phyloP scores from a whole-genome alignment of 2,329 filamentous ascomycete genomes.

The Claviceps sp. region DNA sequence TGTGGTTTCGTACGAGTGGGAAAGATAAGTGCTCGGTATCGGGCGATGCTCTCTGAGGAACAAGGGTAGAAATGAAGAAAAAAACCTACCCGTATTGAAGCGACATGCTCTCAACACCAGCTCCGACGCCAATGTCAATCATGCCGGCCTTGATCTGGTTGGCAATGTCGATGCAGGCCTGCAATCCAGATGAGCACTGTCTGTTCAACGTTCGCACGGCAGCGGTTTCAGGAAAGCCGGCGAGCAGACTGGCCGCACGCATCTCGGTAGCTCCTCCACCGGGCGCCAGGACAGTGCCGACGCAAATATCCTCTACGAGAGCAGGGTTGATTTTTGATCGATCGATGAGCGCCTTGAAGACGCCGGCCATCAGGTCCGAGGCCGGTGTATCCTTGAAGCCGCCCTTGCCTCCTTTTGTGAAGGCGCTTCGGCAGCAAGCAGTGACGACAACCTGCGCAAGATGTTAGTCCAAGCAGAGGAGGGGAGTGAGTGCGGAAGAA shows the following conservation, averaged over 20 bases:
- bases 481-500: background rate
- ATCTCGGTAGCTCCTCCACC: slow-evolving; percentile 95
- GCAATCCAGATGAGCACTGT: slow-evolving; percentile 86
- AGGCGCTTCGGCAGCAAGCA: slow-evolving; percentile 76
- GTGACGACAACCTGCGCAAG: slow-evolving; percentile 68
- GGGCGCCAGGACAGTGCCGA: slow-evolving; percentile 81
- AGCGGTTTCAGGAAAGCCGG: slow-evolving; percentile 75
- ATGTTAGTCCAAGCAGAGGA: slow-evolving; percentile 12
- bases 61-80: background rate
- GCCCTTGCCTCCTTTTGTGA: slow-evolving; percentile 88
- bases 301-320: slow-evolving; percentile 82
- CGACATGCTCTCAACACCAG: slow-evolving; percentile 94
- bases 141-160: slow-evolving; percentile 84
- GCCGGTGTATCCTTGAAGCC: slow-evolving; percentile 90
- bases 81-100: slow-evolving; percentile 66
- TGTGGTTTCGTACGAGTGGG: background rate
- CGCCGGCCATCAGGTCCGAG: slow-evolving; percentile 71
- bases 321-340: slow-evolving; percentile 80
- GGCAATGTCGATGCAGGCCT: slow-evolving; percentile 86
- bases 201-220: slow-evolving; percentile 84
- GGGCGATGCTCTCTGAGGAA: too few species aligned
- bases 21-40: too few species aligned
- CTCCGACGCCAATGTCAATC: slow-evolving; percentile 90
- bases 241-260: slow-evolving; percentile 78
- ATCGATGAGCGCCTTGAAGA: slow-evolving; percentile 67